Conservation (phyloP, 2,329 filamentous ascomycete genomes). For the Colletotrichum falcatum region DNA sequence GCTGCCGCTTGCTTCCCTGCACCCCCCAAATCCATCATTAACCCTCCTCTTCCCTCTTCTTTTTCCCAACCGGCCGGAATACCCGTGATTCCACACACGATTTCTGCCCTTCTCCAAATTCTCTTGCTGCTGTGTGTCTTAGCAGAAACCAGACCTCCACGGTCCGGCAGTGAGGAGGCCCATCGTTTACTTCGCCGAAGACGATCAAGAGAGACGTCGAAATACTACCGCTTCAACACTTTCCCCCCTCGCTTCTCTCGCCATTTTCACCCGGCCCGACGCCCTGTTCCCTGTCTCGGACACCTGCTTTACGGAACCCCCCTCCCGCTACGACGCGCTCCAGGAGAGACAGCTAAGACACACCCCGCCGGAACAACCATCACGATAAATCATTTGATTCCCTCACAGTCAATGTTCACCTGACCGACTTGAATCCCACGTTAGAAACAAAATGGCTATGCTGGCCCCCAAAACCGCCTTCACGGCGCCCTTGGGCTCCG, state of each 20-base stretch:
- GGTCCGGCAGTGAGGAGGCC: slow-evolving; percentile 34
- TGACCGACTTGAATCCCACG: background rate
- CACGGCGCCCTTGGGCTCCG: slow-evolving; percentile 65
- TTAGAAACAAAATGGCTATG: slow-evolving; percentile 74
- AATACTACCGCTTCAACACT: slow-evolving; percentile 6
- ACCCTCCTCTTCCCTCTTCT: slow-evolving; percentile 38
- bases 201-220: background rate
- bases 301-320: slow-evolving; percentile 30
- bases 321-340: slow-evolving; percentile 37
- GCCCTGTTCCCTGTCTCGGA: slow-evolving; percentile 32
- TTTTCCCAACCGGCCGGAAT: slow-evolving; percentile 16
- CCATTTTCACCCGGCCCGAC: slow-evolving; percentile 7
- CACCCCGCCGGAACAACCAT: slow-evolving; percentile 19
- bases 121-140: slow-evolving; percentile 17
- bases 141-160: slow-evolving; percentile 34
- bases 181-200: background rate
- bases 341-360: slow-evolving; percentile 42
- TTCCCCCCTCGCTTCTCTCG: background rate
- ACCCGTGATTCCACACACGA: slow-evolving; percentile 33
- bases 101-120: slow-evolving; percentile 25
- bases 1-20: slow-evolving; percentile 19
- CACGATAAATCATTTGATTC: slow-evolving; percentile 7
- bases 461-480: slow-evolving; percentile 81
- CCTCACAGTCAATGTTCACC: slow-evolving; percentile 19
- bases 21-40: slow-evolving; percentile 40